Evolutionary conservation across 2,329 filamentous ascomycete genomes (phyloP).

Genomic region (Aspergillus terreus): DNA sequence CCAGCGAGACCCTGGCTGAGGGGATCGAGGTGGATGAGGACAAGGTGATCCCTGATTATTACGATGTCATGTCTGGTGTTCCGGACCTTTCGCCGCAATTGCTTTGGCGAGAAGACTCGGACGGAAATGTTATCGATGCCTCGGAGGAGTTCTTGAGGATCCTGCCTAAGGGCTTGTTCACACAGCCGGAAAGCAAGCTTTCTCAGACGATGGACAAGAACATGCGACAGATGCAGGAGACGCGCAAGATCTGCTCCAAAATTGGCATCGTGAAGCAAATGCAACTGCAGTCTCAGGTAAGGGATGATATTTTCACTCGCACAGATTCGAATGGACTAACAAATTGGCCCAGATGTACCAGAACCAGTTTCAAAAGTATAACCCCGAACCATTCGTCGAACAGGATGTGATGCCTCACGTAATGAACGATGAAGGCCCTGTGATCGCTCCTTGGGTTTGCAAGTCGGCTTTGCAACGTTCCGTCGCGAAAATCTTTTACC

Average conservation of each 20-base stretch:
- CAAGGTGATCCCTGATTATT: slow-evolving; percentile 86
- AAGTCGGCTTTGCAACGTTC: slow-evolving; percentile 83
- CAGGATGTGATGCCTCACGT: slow-evolving; percentile 85
- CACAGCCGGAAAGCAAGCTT: slow-evolving; percentile 68
- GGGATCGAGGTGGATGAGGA: slow-evolving; percentile 91
- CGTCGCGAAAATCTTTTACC: slow-evolving; percentile 91
- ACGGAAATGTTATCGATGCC: slow-evolving; percentile 85
- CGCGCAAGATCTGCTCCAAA: slow-evolving; percentile 90
- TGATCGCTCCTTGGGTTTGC: slow-evolving; percentile 80
- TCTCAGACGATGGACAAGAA: slow-evolving; percentile 82
- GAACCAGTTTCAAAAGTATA: slow-evolving; percentile 97
- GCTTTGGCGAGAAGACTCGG: slow-evolving; percentile 83
- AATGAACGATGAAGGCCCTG: slow-evolving; percentile 78
- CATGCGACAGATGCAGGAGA: slow-evolving; percentile 93
- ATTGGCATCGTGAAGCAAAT: slow-evolving; percentile 99
- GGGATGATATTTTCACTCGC: slow-evolving; percentile 18
- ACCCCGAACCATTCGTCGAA: slow-evolving; percentile 83
- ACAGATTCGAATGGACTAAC: background rate
- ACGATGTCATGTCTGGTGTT: slow-evolving; percentile 79
- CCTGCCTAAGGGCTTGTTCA: slow-evolving; percentile 71
- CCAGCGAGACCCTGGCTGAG: slow-evolving; percentile 78
- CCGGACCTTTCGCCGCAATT: slow-evolving; percentile 77
- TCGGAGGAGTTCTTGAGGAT: slow-evolving; percentile 79
- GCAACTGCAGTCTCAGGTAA: slow-evolving; percentile 93
- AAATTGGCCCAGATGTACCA: slow-evolving; percentile 70